Evolutionary conservation across 2,329 filamentous ascomycete species (phyloP), one percentile per base, ranked within the genome.

Genomic region (Fusarium chuoi): DNA sequence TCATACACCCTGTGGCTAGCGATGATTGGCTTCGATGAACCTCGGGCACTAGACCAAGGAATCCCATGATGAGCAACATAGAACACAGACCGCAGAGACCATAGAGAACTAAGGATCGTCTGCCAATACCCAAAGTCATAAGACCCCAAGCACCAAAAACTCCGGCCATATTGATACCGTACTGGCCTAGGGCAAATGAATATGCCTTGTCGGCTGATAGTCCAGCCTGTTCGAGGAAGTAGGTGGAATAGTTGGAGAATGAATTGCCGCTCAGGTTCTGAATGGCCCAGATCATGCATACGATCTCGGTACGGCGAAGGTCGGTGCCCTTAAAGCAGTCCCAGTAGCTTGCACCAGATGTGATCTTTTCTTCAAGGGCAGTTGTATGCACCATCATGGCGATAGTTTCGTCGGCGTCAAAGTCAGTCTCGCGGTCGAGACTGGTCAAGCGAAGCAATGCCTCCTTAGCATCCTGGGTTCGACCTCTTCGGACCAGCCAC

Each of bases 301-400:
- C 89, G 73, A 91, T 89, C 83, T 88, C 94, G 5, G 94, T 97
- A 33, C 95, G 90, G 65, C 94, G 92, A 54, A 92, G 85, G 79
- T 97, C 92, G 18, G 89, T 88, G 17, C 94, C 94, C 80, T 88
- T 91, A 88, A 97, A 97, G 84, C 94, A 97, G 81, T 97, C 94
- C 76, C 89, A 83, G 81, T 96, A 97, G 60, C 87, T 91, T 11
- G 93, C 90, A 36, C 94, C 94, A 12, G 85, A 84, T 8, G 93
- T 95, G 60, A 94, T 93, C 82, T 89, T 88, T 79, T 93, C 88
- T 81, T 97, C 95, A 17, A 97, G 85, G 0, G 92, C 92, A 1
- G 93, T 95, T 1, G 94, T 98, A 79, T 97, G 94, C 3, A 94
- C 90, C 93, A 98, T 97, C 94, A 97, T 97, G 77, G 93, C 91